These are phyloP conservation scores for Mortierella sp. DNA, from an alignment of 371 early-diverging fungal species.

Conservation along the genomic window DNA sequence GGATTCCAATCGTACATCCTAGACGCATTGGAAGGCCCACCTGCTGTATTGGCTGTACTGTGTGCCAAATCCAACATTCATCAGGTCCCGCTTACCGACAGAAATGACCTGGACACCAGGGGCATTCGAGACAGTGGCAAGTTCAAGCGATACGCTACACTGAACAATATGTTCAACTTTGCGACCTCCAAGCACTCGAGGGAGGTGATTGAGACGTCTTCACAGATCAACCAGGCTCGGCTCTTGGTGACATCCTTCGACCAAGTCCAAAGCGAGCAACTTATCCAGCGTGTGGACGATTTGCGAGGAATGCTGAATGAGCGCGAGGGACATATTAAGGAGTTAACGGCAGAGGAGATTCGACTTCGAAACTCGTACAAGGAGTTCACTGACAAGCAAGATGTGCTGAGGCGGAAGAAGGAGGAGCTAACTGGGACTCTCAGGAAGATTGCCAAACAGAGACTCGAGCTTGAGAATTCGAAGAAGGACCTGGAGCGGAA, in stretches of 20 bases:
- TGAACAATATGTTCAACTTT: slow-evolving; percentile 22
- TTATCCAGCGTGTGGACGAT: slow-evolving; percentile 37
- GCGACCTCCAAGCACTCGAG: slow-evolving; percentile 36
- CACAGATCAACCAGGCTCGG: slow-evolving; percentile 32
- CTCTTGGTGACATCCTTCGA: slow-evolving; percentile 50
- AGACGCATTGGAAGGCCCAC: slow-evolving; percentile 86
- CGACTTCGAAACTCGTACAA: slow-evolving; percentile 19
- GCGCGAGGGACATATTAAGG: slow-evolving; percentile 28
- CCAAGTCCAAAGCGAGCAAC: slow-evolving; percentile 25
- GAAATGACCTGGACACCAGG: slow-evolving; percentile 37
- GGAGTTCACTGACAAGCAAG: slow-evolving; percentile 15
- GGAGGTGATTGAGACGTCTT: slow-evolving; percentile 38
- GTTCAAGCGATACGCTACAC: slow-evolving; percentile 45
- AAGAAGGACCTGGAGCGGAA: slow-evolving; percentile 29
- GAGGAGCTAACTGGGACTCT: slow-evolving; percentile 9
- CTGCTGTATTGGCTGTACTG: slow-evolving; percentile 73
- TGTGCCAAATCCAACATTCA: slow-evolving; percentile 75
- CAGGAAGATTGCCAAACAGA: slow-evolving; percentile 22
- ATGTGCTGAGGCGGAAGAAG: slow-evolving; percentile 15
- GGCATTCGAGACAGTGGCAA: slow-evolving; percentile 31
- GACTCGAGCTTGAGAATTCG: slow-evolving; percentile 21
- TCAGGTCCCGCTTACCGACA: slow-evolving; percentile 62
- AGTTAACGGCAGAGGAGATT: slow-evolving; percentile 40
- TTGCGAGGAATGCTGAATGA: slow-evolving; percentile 18
- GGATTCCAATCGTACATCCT: slow-evolving; percentile 84